These are phyloP conservation scores for Pilasporangium apinafurcum DNA, from an alignment of 352 stramenopile genomes.

Conservation along the genomic window DNA sequence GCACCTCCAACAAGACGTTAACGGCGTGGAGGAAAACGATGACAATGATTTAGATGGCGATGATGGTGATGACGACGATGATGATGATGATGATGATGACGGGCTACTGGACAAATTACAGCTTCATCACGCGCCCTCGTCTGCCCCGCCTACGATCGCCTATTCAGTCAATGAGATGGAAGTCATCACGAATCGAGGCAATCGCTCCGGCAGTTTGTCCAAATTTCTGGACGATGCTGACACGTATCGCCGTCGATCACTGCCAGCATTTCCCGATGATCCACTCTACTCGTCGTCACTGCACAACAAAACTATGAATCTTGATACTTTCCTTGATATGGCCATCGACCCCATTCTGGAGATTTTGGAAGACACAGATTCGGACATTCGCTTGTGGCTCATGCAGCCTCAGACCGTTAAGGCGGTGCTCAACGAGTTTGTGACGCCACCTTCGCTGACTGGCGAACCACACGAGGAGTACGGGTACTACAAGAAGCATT, in stretches of 20 bases:
- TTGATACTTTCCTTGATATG: constrained; percentile 69
- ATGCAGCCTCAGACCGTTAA: constrained; percentile 75
- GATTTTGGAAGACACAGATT: constrained; percentile 81
- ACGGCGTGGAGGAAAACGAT: constrained; percentile 11
- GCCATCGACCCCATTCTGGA: constrained; percentile 83
- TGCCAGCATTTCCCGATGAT: constrained; percentile 73
- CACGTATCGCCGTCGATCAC: constrained; percentile 60
- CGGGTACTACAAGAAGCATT: constrained; percentile 86
- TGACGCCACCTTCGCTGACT: constrained; percentile 65
- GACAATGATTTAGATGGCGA: constrained; percentile 16
- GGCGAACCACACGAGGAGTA: constrained; percentile 84
- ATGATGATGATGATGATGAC: constrained; percentile 12
- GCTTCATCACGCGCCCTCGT: constrained; percentile 1
- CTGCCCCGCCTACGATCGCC: constrained; percentile 55
- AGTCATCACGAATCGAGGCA: constrained; percentile 69
- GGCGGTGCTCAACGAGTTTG: constrained; percentile 71
- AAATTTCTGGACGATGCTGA: constrained; percentile 79
- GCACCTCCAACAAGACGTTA: no score
- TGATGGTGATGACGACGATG: constrained; percentile 1
- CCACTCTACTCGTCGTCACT: constrained; percentile 28
- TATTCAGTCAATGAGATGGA: constrained; percentile 85
- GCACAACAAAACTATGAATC: constrained; percentile 62
- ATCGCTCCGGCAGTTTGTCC: constrained; percentile 60
- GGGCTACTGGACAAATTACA: constrained; percentile 9
- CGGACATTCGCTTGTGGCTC: constrained; percentile 77